These are phyloP conservation scores for Dendrocalamus sinicus DNA, from an alignment of 176 grass and related monocot genomes.

Conservation along the genomic window DNA sequence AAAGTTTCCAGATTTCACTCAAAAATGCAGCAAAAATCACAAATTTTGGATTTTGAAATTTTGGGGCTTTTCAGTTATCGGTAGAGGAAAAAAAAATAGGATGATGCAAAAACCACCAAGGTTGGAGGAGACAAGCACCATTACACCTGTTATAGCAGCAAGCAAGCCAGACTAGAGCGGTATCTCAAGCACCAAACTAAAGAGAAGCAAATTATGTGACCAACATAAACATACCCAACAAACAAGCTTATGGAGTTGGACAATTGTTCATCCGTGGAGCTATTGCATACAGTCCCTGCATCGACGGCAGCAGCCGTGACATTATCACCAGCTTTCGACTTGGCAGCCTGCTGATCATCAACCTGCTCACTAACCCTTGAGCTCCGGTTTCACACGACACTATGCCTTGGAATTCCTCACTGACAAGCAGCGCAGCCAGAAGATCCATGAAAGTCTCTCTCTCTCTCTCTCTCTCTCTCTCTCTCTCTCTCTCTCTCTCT, in stretches of 20 bases:
- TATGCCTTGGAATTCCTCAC: slow-evolving; percentile 97
- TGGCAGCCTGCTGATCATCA: slow-evolving; percentile 14
- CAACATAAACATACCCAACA: not conserved
- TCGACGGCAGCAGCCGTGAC: not conserved
- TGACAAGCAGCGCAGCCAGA: slow-evolving; percentile 85
- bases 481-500: slow-evolving; percentile 30
- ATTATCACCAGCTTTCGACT: not conserved
- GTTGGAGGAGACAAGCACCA: slow-evolving; percentile 71
- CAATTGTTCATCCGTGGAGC: slow-evolving; percentile 50
- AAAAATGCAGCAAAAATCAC: too few relatives aligned
- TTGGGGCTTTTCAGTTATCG: too few relatives aligned
- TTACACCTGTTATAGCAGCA: slow-evolving; percentile 58
- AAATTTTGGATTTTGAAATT: too few relatives aligned
- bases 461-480: slow-evolving; percentile 8
- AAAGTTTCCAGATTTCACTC: too few relatives aligned
- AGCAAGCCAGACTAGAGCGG: slow-evolving; percentile 76
- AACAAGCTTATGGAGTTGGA: not conserved
- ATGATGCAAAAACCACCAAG: slow-evolving; percentile 39
- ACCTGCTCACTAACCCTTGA: slow-evolving; percentile 45
- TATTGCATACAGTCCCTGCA: slow-evolving; percentile 45
- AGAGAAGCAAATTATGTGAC: not conserved
- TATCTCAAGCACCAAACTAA: slow-evolving; percentile 54
- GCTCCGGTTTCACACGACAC: slow-evolving; percentile 66
- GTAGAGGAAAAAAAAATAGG: too few relatives aligned
- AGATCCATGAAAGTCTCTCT: slow-evolving; percentile 95